Evolutionary conservation across 2,329 filamentous ascomycete species (phyloP).

Genomic region (Aspergillus hiratsukae): DNA sequence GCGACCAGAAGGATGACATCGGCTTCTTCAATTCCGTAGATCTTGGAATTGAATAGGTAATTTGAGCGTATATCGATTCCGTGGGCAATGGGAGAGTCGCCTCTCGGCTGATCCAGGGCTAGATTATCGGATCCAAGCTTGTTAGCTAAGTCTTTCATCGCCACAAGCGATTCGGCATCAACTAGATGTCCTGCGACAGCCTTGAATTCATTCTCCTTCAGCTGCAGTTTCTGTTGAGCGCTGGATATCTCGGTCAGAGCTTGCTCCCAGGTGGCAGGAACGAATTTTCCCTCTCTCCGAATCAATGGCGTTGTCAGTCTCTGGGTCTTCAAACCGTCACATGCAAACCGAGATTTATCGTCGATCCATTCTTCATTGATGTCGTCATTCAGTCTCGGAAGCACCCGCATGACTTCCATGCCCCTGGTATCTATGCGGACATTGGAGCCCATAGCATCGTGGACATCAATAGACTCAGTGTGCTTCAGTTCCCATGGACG

Average conservation of each 20-base stretch:
- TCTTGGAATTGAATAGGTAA: conserved; percentile 94
- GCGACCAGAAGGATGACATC: conserved; percentile 89
- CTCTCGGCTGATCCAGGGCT: conserved; percentile 82
- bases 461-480: conserved; percentile 90
- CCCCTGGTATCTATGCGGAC: conserved; percentile 91
- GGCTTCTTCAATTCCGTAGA: conserved; percentile 88
- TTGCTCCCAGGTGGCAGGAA: conserved; percentile 92
- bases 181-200: conserved; percentile 84
- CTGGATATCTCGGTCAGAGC: conserved; percentile 80
- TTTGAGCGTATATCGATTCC: conserved; percentile 91
- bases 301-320: conserved; percentile 88
- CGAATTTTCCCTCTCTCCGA: conserved; percentile 82
- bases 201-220: conserved; percentile 93
- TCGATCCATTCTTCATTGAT: conserved; percentile 99
- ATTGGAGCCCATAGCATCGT: conserved; percentile 88
- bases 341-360: conserved; percentile 95
- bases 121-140: conserved; percentile 95
- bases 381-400: conserved; percentile 92
- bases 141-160: conserved; percentile 96
- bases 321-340: conserved; percentile 94
- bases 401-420: conserved; percentile 89
- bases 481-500: conserved; percentile 97
- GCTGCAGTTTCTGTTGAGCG: conserved; percentile 72
- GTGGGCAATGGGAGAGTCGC: conserved; percentile 79
- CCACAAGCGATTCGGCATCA: conserved; percentile 89